Conservation (phyloP, 371 early-diverging fungal species). For the Parasitella parasitica region DNA sequence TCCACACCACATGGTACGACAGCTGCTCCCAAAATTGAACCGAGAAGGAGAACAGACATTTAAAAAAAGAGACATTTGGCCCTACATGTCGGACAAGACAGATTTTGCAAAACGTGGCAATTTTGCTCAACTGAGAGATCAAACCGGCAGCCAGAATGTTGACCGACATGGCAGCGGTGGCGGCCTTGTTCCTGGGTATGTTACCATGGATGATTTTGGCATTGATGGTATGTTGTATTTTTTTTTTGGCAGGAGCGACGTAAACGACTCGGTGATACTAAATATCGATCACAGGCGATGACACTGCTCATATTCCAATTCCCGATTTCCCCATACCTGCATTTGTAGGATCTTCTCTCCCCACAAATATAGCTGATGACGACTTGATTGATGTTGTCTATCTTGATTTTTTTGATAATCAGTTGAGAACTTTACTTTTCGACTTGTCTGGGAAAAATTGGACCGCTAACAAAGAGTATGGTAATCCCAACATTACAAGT, state of each 20-base stretch:
- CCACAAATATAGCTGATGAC: constrained; percentile 19
- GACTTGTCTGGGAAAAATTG: constrained; percentile 9
- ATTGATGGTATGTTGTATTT: constrained; percentile 23
- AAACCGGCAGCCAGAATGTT: neutral
- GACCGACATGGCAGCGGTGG: constrained; percentile 47
- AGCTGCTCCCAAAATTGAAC: constrained; percentile 15
- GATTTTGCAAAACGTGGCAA: constrained; percentile 22
- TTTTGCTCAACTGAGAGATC: neutral
- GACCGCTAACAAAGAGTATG: constrained; percentile 3
- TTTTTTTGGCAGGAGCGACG: neutral
- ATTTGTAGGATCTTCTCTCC: constrained; percentile 34
- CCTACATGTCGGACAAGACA: neutral
- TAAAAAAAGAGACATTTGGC: constrained; percentile 12
- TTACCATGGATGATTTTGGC: constrained; percentile 53
- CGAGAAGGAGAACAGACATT: constrained; percentile 20
- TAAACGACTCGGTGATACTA: no score
- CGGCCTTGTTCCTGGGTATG: constrained; percentile 64
- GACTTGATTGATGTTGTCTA: constrained; percentile 31
- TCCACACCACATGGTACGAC: constrained; percentile 14
- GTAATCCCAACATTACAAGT: neutral
- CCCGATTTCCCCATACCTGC: constrained; percentile 45
- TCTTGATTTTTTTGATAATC: constrained; percentile 32
- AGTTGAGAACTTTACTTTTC: neutral
- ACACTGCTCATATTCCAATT: constrained; percentile 32
- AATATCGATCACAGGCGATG: constrained; percentile 28